phyloP scores from a whole-genome alignment of 768 basidiomycete species.

The Serendipita sp. region DNA sequence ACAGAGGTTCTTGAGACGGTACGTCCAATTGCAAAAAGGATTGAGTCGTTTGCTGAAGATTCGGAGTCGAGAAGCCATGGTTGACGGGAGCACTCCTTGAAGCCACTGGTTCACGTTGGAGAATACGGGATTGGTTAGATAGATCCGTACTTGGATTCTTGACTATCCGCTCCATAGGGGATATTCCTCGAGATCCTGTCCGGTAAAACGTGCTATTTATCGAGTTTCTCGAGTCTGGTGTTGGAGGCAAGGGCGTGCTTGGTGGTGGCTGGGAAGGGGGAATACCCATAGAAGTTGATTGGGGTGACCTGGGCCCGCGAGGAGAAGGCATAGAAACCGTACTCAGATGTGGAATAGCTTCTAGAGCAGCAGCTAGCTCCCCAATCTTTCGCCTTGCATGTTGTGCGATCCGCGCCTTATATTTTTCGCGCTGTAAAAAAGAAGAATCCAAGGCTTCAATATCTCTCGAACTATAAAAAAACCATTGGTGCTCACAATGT shows the following conservation, averaged over 20 bases:
- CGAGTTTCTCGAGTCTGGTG: not conserved
- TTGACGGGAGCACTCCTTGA: no score
- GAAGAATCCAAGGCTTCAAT: not conserved
- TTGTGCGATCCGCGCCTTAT: not conserved
- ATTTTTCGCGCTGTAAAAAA: not conserved
- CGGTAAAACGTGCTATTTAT: not conserved
- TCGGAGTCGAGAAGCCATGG: no score
- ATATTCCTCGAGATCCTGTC: not conserved
- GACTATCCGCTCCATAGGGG: not conserved
- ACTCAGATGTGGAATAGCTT: not conserved
- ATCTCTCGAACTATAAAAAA: not conserved
- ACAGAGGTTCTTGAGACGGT: no score
- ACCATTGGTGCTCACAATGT: not conserved
- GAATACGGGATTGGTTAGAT: no score
- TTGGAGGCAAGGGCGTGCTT: not conserved
- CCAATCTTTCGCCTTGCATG: not conserved
- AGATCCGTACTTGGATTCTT: no score
- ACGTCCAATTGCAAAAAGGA: no score
- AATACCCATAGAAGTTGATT: not conserved
- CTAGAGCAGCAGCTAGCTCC: not conserved
- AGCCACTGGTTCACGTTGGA: no score
- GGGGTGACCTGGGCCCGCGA: not conserved
- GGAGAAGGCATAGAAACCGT: not conserved
- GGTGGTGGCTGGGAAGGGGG: not conserved
- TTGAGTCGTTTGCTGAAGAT: no score